Evolutionary conservation across 352 stramenopile species (phyloP), one percentile per base, ranked within the genome.

Genomic region (Nothophytophthora sp.): DNA sequence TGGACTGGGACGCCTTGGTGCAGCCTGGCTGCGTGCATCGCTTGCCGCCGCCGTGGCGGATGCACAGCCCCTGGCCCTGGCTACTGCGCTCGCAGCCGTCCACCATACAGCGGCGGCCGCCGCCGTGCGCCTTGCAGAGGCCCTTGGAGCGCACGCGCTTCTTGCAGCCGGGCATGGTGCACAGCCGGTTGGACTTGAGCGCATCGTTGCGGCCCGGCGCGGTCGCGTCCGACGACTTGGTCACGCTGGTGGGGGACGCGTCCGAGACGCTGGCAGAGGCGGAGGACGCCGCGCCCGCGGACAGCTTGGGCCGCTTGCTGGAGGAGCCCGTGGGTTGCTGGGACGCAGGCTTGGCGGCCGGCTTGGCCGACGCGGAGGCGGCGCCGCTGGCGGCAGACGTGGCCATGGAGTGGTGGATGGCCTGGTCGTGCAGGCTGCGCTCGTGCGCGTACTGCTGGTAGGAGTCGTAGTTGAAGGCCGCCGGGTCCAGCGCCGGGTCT

Each of bases 81-180:
- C 59, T 76, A 45, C 70, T 78, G 41, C 76, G 75, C 29, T 86
- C 72, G 44, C 81, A 92, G 13, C 73, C 78, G 45, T 82, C 69
- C 7, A 90, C 72, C 50, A 81, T 74, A 50, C 81, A 90, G 16
- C 68, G 67, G 7, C 72, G 67, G 22, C 73, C 73, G 7, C 78
- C 78, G 23, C 78, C 78, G 51, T 90, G 78, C 4, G 73, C 73
- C 44, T 86, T 88, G 59, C 79, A 90, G 3, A 87, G 55, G 1
- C 79, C 79, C 60, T 86, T 83, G 32, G 73, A 87, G 18, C 74
- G 76, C 46, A 85, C 73, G 37, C 74, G 67, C 56, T 86, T 87
- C 56, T 83, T 79, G 69, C 79, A 90, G 29, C 67, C 70, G n/a
- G n/a, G n/a, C n/a, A n/a, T n/a, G n/a, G n/a, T n/a, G n/a, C n/a